phyloP scores from a whole-genome alignment of 768 basidiomycete genomes.

The Neoboletus brunneissimus region DNA sequence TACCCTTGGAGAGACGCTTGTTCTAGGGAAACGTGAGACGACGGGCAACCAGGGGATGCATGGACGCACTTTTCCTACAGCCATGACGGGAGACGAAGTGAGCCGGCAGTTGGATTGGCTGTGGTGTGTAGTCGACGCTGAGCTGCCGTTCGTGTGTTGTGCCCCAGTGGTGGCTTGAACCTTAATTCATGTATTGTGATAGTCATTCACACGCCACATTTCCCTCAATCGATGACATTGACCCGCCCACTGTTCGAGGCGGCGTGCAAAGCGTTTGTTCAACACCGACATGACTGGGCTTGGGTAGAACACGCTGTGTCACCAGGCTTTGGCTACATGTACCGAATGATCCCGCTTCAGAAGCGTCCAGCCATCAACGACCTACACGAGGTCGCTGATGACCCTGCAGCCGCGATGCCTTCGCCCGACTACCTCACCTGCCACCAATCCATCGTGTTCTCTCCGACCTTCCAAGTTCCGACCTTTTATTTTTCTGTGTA shows the following conservation, averaged over 20 bases:
- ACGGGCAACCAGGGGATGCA: neutral
- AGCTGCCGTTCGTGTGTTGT: conserved; percentile 9
- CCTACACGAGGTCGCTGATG: conserved; percentile 28
- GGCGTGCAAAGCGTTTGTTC: conserved; percentile 53
- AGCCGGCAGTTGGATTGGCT: conserved; percentile 51
- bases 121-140: conserved; percentile 28
- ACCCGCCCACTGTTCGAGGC: conserved; percentile 59
- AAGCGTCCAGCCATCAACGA: conserved; percentile 5
- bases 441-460: conserved; percentile 70
- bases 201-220: conserved; percentile 42
- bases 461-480: conserved; percentile 77
- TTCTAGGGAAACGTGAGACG: conserved; percentile 52
- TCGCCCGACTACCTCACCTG: conserved; percentile 40
- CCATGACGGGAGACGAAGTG: conserved; percentile 57
- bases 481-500: conserved; percentile 78
- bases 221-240: conserved; percentile 26
- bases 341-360: conserved; percentile 34
- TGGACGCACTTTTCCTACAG: conserved; percentile 78
- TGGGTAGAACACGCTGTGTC: conserved; percentile 61
- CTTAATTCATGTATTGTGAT: conserved; percentile 44
- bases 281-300: conserved; percentile 45
- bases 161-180: conserved; percentile 53
- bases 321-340: conserved; percentile 47
- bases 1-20: conserved; percentile 96
- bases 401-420: conserved; percentile 37